Conservation (phyloP, 2,329 filamentous ascomycete genomes). For the Laburnicola sp. region DNA sequence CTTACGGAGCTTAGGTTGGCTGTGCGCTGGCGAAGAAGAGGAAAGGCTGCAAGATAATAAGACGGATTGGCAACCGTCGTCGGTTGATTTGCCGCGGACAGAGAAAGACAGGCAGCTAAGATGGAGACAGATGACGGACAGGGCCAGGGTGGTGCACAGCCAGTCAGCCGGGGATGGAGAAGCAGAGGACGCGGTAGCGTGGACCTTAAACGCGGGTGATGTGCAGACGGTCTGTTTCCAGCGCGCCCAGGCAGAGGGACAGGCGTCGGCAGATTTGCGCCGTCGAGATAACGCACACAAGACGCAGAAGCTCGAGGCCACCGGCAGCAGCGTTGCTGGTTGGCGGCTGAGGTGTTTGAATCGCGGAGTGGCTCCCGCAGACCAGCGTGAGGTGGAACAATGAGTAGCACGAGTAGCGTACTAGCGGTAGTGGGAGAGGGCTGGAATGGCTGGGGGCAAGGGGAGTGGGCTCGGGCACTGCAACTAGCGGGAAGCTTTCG, state of each 20-base stretch:
- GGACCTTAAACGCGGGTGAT: slow-evolving; percentile 54
- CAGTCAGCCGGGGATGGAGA: slow-evolving; percentile 42
- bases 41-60: slow-evolving; percentile 55
- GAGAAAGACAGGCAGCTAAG: slow-evolving; percentile 37
- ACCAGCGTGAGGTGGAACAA: slow-evolving; percentile 40
- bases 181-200: slow-evolving; percentile 47
- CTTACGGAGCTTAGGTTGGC: slow-evolving; percentile 45
- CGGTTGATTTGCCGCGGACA: slow-evolving; percentile 45
- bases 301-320: slow-evolving; percentile 40
- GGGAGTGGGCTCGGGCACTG: slow-evolving; percentile 36
- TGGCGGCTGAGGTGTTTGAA: slow-evolving; percentile 32
- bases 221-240: slow-evolving; percentile 50
- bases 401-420: slow-evolving; percentile 39
- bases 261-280: slow-evolving; percentile 47
- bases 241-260: slow-evolving; percentile 41
- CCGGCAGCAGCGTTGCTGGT: slow-evolving; percentile 30
- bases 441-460: slow-evolving; percentile 16
- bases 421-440: slow-evolving; percentile 38
- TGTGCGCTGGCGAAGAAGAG: slow-evolving; percentile 46
- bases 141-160: slow-evolving; percentile 40
- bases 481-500: slow-evolving; percentile 39
- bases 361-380: slow-evolving; percentile 42
- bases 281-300: slow-evolving; percentile 46
- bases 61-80: slow-evolving; percentile 46
- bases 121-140: slow-evolving; percentile 29